These are phyloP conservation scores for Scheffersomyces cryptocercus DNA, from an alignment of 1,139 yeast genomes.

Conservation along the genomic window DNA sequence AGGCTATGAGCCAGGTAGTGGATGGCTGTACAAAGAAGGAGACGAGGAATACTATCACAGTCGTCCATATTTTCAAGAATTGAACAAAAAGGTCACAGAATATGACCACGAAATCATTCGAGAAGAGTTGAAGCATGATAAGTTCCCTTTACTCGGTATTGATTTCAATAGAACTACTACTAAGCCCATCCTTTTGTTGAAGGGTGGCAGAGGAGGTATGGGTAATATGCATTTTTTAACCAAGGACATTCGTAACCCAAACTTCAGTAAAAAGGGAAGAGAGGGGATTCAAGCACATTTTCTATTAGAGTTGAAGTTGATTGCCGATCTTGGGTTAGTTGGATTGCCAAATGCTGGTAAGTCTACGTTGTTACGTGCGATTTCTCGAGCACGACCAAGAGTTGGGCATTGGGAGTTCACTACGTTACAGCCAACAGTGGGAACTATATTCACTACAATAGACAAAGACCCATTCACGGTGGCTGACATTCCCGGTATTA, in stretches of 20 bases:
- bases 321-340: constrained; percentile 92
- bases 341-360: constrained; percentile 98
- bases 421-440: constrained; percentile 87
- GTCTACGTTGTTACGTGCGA: constrained; percentile 83
- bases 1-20: constrained; percentile 66
- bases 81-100: constrained; percentile 61
- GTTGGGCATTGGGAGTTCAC: constrained; percentile 98
- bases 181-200: constrained; percentile 66
- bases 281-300: constrained; percentile 66
- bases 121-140: constrained; percentile 64
- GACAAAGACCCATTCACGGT: constrained; percentile 82
- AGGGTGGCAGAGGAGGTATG: constrained; percentile 92
- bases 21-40: constrained; percentile 83
- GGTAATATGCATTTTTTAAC: constrained; percentile 96
- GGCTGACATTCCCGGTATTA: constrained; percentile 96
- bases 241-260: constrained; percentile 79
- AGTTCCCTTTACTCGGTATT: constrained; percentile 75
- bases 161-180: constrained; percentile 68
- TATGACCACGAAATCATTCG: constrained; percentile 63
- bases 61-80: constrained; percentile 62
- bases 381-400: constrained; percentile 84
- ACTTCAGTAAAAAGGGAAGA: constrained; percentile 83
- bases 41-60: constrained; percentile 68
- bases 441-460: constrained; percentile 72
- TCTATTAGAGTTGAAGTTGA: constrained; percentile 76